A percentile compares a stretch with the other conserved stretches of the same genome.
Conservation (phyloP, 83 land plant species). For the Picea mariana region DNA sequence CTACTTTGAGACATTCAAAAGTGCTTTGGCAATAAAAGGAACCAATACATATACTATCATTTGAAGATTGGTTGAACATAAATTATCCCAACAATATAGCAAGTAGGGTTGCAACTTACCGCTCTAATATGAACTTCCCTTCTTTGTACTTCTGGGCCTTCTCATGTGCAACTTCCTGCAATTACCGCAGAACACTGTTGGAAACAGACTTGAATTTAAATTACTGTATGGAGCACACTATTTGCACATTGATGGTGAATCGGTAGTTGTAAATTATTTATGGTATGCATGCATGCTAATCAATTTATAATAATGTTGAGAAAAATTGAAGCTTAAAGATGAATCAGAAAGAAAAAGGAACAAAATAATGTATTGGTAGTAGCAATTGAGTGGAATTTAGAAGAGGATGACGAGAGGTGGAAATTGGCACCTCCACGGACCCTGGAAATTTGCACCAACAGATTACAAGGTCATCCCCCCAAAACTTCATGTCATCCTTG, state of each 20-base stretch:
- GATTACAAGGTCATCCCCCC: not conserved
- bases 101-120: constrained; percentile 11
- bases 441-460: not conserved
- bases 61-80: not conserved
- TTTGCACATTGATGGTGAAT: too few species aligned
- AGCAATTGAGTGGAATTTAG: not conserved
- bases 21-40: not conserved
- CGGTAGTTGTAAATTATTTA: too few species aligned
- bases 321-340: not conserved
- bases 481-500: too few species aligned
- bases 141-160: constrained; percentile 44
- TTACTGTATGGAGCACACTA: too few species aligned
- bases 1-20: not conserved
- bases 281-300: too few species aligned
- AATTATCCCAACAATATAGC: not conserved
- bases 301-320: too few species aligned
- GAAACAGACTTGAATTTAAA: not conserved
- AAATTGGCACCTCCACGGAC: not conserved
- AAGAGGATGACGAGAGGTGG: not conserved
- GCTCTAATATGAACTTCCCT: constrained; percentile 35
- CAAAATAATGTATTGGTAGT: too few species aligned
- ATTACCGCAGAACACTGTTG: not conserved
- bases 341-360: not conserved
- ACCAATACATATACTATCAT: not conserved
- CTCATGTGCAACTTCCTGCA: constrained; percentile 26